Evolutionary conservation across 1,139 yeast genomes (phyloP).

Genomic region (Hyphopichia burtonii): DNA sequence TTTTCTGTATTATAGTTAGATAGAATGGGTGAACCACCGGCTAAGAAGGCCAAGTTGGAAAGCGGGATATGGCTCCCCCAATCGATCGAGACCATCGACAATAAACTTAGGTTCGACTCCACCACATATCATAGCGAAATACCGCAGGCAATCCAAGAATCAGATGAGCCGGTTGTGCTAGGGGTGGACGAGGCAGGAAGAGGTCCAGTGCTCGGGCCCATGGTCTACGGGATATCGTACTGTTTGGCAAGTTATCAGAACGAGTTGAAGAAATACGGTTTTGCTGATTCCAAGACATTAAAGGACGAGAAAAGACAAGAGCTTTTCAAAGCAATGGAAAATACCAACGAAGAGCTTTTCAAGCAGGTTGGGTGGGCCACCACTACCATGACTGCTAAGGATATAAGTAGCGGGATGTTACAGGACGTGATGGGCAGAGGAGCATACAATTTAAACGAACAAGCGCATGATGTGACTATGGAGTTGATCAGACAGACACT

Average conservation of each 20-base stretch:
- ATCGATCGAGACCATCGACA: constrained; percentile 25
- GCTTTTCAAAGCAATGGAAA: constrained; percentile 60
- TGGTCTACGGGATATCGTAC: constrained; percentile 92
- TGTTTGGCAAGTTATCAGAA: constrained; percentile 57
- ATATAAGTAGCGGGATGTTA: constrained; percentile 87
- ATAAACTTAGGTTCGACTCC: constrained; percentile 27
- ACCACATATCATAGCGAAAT: constrained; percentile 35
- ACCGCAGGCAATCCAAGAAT: constrained; percentile 20
- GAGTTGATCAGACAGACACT: constrained; percentile 62
- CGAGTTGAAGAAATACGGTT: constrained; percentile 62
- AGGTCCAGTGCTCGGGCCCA: constrained; percentile 95
- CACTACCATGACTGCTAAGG: constrained; percentile 79
- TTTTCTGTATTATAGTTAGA: too few relatives aligned
- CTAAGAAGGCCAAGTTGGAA: not conserved
- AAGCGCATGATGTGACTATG: constrained; percentile 94
- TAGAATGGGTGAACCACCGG: not conserved
- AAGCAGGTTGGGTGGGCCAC: constrained; percentile 85
- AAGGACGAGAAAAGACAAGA: constrained; percentile 68
- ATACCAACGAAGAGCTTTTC: constrained; percentile 41
- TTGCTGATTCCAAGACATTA: constrained; percentile 89
- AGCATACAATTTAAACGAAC: constrained; percentile 82
- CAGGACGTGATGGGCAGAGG: constrained; percentile 52
- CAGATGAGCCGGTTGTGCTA: constrained; percentile 42
- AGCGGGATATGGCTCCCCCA: constrained; percentile 30
- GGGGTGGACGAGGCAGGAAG: constrained; percentile 99